Base-by-base conservation (phyloP, 345 rosid species). In the Aquilaria sinensis region DNA sequence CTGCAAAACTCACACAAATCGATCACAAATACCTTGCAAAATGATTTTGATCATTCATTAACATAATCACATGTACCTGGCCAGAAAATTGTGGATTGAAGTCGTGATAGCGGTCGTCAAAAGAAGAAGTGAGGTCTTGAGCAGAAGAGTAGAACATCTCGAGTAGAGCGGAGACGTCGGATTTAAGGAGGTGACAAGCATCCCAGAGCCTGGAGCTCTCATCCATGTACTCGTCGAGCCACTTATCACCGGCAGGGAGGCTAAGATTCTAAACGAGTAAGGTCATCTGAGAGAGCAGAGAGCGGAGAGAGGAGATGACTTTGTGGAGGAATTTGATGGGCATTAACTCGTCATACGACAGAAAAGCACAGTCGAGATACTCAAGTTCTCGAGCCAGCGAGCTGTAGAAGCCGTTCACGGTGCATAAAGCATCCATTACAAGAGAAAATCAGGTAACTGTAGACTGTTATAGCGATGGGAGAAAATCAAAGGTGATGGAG, bases 141-240 rank as follows among this genome's bases (percentile, higher is more conserved):
- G 66, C 83, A 9, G 78, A 67, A 12, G 75, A 56, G 56, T 60
- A 80, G 53, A 65, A 78, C 45, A 50, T 69, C 61, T 85, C 85
- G 69, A 85, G 60, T 23, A 23, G 23, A 1, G 67, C 72, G 1
- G 85, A 78, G 61, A 78, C 65, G 29, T 82, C 80, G 8, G 77
- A 67, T 72, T 85, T 82, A 62, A 85, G 80, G 2, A 76, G 50
- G 31, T 53, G 70, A 41, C 87, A 85, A n/a, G 87, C 90, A 30
- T 80, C 83, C 90, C 85, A 85, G 2, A 85, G 74, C 72, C 79
- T 76, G 12, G 82, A 75, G 74, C 87, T 85, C 66, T 85, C 90
- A 31, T 85, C 90, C 90, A 85, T 85, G 76, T 85, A 85, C 66
- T 85, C 90, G 55, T 85, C 83, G 2, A 85, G 87, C 90, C 87